Evolutionary conservation across 176 grass and related monocot genomes (phyloP), one percentile per base, ranked within the genome.

Genomic region (Triticum dicoccoides): DNA sequence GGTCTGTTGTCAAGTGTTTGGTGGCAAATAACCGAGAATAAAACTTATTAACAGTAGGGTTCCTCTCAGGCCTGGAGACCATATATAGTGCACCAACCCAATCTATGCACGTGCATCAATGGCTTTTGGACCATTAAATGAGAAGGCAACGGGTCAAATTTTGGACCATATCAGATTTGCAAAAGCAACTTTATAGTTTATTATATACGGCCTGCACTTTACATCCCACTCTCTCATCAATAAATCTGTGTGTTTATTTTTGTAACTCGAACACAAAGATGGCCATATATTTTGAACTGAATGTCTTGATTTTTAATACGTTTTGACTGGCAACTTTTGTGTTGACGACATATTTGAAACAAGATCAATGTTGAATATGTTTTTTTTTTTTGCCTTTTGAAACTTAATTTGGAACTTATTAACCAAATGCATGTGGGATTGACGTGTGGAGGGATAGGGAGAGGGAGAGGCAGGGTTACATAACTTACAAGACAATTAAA

Each of bases 1-100:
- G 89, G 76, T 84, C 59, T 73, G 76, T 65, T 24, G 49, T 72
- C 2, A 52, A 56, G n/a, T 75, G 24, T 51, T 56, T 66, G 54
- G 37, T 64, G 32, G 10, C 47, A 76, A 67, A 59, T 77, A 10
- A 77, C 34, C 81, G 61, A 66, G 59, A 81, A 29, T 37, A 77
- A 77, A 68, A 68, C 14, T 11, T 62, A 24, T 41, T 58, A 24
- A 83, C 80, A 47, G 27, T 80, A 15, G 11, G 61, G 37, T 44
- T 69, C n/a, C 34, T 35, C 34, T 7, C 49, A 52, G 49, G 49
- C 49, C 49, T 52, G 49, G 49, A 52, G 13, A 52, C 4, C 49
- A 52, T 49, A 49, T 52, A 52, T 5, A 5, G 49, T 17, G 49
- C 49, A 52, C 49, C 49, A 52, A 52, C 49, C 49, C 49, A 52